Evolutionary conservation across 805 yeast genomes (phyloP).

Genomic region (Starmerella lactis-condensi): DNA sequence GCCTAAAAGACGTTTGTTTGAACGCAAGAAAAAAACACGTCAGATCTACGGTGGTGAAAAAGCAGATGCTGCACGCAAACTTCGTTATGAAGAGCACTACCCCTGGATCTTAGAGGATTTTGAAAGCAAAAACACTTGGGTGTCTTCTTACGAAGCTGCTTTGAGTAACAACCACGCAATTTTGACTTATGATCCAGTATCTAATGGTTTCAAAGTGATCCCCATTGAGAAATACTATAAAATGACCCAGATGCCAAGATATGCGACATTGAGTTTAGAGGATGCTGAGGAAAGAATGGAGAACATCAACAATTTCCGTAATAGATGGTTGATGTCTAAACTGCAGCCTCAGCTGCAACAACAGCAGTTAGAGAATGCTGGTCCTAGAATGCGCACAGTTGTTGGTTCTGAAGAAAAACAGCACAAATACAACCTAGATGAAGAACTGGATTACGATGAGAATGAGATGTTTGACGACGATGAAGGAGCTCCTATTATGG

Average conservation of each 20-base stretch:
- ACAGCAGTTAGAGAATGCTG: neutral
- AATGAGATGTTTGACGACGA: slow-evolving; percentile 98
- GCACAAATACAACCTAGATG: slow-evolving; percentile 40
- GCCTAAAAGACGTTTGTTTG: slow-evolving; percentile 23
- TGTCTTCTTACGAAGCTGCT: slow-evolving; percentile 86
- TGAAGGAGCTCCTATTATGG: slow-evolving; percentile 95
- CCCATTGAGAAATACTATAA: slow-evolving; percentile 90
- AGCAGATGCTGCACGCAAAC: slow-evolving; percentile 62
- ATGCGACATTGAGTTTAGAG: slow-evolving; percentile 81
- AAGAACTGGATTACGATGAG: slow-evolving; percentile 56
- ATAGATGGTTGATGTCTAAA: slow-evolving; percentile 92
- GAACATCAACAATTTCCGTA: slow-evolving; percentile 44
- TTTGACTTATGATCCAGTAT: slow-evolving; percentile 51
- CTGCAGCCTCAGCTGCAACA: slow-evolving; percentile 12
- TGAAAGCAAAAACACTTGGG: slow-evolving; percentile 86
- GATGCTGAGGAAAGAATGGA: slow-evolving; percentile 94
- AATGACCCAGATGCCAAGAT: slow-evolving; percentile 82
- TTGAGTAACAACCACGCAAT: slow-evolving; percentile 73
- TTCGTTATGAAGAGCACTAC: slow-evolving; percentile 86
- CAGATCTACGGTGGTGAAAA: slow-evolving; percentile 70
- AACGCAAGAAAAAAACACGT: slow-evolving; percentile 47
- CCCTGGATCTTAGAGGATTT: slow-evolving; percentile 98
- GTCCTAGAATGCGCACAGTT: slow-evolving; percentile 17
- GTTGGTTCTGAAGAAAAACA: slow-evolving; percentile 27
- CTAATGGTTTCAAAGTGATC: slow-evolving; percentile 72